Conservation (phyloP, 2,329 filamentous ascomycete species). For the Trichoderma arundinaceum region DNA sequence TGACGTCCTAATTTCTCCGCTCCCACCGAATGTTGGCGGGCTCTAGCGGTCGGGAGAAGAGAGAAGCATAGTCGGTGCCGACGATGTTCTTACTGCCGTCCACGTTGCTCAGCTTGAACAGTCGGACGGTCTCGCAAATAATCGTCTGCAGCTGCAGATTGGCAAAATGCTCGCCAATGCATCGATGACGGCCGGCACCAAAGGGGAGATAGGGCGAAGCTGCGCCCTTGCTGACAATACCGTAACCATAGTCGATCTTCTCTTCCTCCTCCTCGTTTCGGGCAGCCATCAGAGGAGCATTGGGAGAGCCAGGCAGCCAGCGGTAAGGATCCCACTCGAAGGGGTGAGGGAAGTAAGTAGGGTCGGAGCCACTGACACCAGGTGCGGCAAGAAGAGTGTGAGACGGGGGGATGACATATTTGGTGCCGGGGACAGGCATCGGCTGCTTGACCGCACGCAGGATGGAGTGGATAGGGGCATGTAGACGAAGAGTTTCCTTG, state of each 20-base stretch:
- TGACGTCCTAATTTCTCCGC: slow-evolving; percentile 57
- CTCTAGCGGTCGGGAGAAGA: slow-evolving; percentile 75
- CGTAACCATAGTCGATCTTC: slow-evolving; percentile 93
- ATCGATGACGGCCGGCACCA: slow-evolving; percentile 88
- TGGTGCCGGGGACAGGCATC: slow-evolving; percentile 81
- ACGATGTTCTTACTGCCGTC: slow-evolving; percentile 73
- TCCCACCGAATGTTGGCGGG: slow-evolving; percentile 79
- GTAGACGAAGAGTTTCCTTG: slow-evolving; percentile 89
- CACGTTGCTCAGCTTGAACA: slow-evolving; percentile 79
- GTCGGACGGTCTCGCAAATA: slow-evolving; percentile 73
- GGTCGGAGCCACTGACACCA: slow-evolving; percentile 75
- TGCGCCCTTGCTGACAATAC: slow-evolving; percentile 88
- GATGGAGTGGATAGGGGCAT: slow-evolving; percentile 94
- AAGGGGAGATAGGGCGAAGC: slow-evolving; percentile 92
- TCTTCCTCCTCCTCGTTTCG: slow-evolving; percentile 66
- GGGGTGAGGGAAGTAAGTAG: slow-evolving; percentile 80
- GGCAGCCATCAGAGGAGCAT: slow-evolving; percentile 53
- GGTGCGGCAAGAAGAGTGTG: slow-evolving; percentile 86
- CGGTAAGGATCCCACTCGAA: slow-evolving; percentile 87
- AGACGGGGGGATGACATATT: slow-evolving; percentile 78
- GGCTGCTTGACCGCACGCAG: slow-evolving; percentile 90
- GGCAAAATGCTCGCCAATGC: slow-evolving; percentile 96
- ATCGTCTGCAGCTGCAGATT: slow-evolving; percentile 92
- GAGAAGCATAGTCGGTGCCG: slow-evolving; percentile 70
- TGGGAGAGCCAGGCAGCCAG: slow-evolving; percentile 73